Base-by-base conservation (phyloP, 805 yeast species). In the Lipomyces japonicus region DNA sequence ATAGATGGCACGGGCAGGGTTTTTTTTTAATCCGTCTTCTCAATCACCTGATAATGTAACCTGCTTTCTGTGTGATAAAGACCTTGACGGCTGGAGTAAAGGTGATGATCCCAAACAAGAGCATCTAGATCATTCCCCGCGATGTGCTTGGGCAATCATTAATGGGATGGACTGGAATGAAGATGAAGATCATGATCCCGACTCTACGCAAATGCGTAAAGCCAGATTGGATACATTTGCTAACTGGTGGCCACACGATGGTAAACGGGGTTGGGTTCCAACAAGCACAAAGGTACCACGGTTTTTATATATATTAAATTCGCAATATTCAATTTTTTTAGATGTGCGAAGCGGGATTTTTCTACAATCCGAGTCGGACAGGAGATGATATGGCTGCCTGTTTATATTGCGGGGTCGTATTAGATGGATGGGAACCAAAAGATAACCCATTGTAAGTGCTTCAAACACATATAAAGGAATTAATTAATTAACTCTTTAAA, bases 401-500 rank as follows among this genome's bases (percentile, higher is more conserved):
- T 63, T 71, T 77, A 56, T 79, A 78, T 61, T 86, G 95, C 65
- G 78, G 77, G 9, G 68, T 76, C 18, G 75, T 82, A 0, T 67
- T 78, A 14, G 84, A 84, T 46, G 89, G 88, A 2, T 86, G 95
- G 95, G 85, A 77, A 50, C 63, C 66, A 1, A 73, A 69, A 2
- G 93, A 86, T 65, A 79, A 76, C 50, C 91, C 90, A 0, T 51
- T 74, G 53, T 53, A 42, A 26, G 60, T 37, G 5, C 30, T 23
- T 19, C 5, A 22, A n/a, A 6, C 7, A 23, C 16, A 23, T 3
- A 35, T n/a, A 7, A 24, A 16, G 7, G 26, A 2, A 6, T 24
- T 9, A 22, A 10, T 37, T 39, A 10, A 30, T 46, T 30, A 30
- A 42, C 40, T 2, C 2, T 2, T 10, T 2, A 7, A 34, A 30